Base-by-base conservation (phyloP, 2,329 filamentous ascomycete species). In the Microdochium trichocladiopsis region DNA sequence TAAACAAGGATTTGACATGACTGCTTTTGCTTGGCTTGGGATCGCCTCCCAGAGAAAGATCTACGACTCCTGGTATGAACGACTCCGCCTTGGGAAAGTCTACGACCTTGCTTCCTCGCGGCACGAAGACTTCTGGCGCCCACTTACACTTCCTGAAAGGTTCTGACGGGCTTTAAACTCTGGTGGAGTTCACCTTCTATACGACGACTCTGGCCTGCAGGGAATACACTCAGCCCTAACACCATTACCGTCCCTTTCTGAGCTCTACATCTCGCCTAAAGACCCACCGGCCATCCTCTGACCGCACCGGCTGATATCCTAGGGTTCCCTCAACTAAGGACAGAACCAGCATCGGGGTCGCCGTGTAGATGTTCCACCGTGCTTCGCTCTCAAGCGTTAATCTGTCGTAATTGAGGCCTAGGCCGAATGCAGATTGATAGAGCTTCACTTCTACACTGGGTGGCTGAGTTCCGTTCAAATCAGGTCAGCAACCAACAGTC, bases 241-340 rank as follows among this genome's bases (percentile, higher is more conserved):
- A n/a, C n/a, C n/a, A n/a, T 45, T 18, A 45, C 11, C 52, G 41
- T 9, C 41, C 16, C 21, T 45, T 60, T 56, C 58, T 66, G 37
- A 71, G 67, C 51, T 63, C 67, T 16, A 63, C 25, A 51, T 67
- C 60, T 51, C 60, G 61, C 51, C 67, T 56, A 43, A 67, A 66
- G 25, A 55, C 55, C 63, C 68, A 68, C 12, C 55, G 49, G 21
- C 54, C 49, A 2, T 52, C 58, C 24, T 63, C 50, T 6, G 47
- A 51, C 2, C 58, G 61, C 1, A 74, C 57, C 18, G 56, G 59
- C 51, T 66, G 59, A 54, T 79, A 79, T 0, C 75, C 76, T 51
- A 80, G 61, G 1, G 75, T 66, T 4, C 70, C 69, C 52, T 80
- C 76, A 0, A 79, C 63, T 8, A 80, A 60, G 0, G 69, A 66